These are phyloP conservation scores for Schoenoplectus tabernaemontani DNA, from an alignment of 202 grass and related monocot species.

Conservation along the genomic window DNA sequence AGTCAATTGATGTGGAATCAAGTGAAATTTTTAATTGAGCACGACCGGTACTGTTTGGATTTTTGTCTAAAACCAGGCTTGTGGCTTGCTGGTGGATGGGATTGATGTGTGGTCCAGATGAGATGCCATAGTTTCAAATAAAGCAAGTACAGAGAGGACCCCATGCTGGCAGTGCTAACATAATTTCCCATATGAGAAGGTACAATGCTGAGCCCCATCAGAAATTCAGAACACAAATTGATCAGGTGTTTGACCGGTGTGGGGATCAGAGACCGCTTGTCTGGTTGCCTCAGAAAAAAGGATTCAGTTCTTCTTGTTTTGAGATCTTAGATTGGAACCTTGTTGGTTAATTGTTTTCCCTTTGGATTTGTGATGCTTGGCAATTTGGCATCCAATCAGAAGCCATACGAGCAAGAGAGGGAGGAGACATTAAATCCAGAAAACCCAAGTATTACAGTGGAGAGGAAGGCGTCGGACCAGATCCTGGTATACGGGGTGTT, in stretches of 20 bases:
- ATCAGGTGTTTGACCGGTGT: conserved; percentile 20
- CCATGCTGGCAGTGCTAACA: background rate
- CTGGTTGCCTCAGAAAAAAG: background rate
- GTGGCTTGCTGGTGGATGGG: background rate
- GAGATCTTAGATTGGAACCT: background rate
- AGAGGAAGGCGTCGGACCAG: background rate
- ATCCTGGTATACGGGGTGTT: background rate
- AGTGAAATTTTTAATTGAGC: background rate
- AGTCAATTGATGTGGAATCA: background rate
- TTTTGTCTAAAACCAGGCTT: background rate
- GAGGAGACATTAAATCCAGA: background rate
- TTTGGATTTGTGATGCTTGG: background rate
- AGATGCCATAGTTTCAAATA: conserved; percentile 5
- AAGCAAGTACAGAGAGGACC: conserved; percentile 4
- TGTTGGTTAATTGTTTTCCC: background rate
- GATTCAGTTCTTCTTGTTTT: background rate
- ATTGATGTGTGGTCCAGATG: background rate
- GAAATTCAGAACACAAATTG: conserved; percentile 1
- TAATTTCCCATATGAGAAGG: conserved; percentile 23
- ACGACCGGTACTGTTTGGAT: background rate
- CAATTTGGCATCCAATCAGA: background rate
- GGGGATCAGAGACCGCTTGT: conserved; percentile 15
- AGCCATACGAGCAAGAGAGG: background rate
- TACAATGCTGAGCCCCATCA: conserved; percentile 1
- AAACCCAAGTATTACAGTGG: background rate